Percentiles rank a stretch among this genome's conserved stretches.
phyloP scores from a whole-genome alignment of 2,329 filamentous ascomycete species.

The Cryphonectria carpinicola region DNA sequence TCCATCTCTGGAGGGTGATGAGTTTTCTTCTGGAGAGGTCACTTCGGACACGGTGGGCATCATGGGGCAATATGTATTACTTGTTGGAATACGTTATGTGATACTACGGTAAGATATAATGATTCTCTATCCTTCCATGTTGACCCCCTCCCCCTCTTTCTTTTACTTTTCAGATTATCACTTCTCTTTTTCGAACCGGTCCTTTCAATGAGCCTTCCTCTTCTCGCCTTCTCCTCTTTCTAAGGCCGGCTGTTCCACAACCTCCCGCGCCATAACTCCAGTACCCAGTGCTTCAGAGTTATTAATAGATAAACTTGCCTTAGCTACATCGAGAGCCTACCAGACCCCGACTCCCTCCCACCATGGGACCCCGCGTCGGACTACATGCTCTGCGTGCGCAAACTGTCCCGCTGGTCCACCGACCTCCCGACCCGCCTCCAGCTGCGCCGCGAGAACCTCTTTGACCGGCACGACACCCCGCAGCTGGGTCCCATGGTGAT shows the following conservation, averaged over 20 bases:
- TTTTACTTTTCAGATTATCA: not conserved
- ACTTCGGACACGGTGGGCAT: not conserved
- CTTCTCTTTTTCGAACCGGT: not conserved
- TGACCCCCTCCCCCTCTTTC: not conserved
- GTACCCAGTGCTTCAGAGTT: not conserved
- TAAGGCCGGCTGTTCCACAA: not conserved
- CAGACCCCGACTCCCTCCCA: not conserved
- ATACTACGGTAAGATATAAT: conserved; percentile 5
- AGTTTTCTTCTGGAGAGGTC: not conserved
- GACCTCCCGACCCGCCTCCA: not conserved
- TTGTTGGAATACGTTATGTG: not conserved
- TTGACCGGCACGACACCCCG: not conserved
- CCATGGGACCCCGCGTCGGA: conserved; percentile 2
- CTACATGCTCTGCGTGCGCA: conserved; percentile 6
- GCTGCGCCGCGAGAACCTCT: conserved; percentile 5
- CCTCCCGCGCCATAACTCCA: not conserved
- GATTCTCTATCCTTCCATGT: not conserved
- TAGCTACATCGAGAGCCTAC: conserved; percentile 1
- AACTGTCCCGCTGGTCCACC: not conserved
- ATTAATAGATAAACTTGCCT: not conserved
- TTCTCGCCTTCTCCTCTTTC: not conserved
- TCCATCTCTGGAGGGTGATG: conserved; percentile 1
- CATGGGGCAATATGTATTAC: conserved; percentile 4
- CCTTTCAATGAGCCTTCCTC: too few species aligned
- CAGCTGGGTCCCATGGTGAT: conserved; percentile 6